Conservation (phyloP, 495 filamentous ascomycete genomes). For the Recurvomyces mirabilis region DNA sequence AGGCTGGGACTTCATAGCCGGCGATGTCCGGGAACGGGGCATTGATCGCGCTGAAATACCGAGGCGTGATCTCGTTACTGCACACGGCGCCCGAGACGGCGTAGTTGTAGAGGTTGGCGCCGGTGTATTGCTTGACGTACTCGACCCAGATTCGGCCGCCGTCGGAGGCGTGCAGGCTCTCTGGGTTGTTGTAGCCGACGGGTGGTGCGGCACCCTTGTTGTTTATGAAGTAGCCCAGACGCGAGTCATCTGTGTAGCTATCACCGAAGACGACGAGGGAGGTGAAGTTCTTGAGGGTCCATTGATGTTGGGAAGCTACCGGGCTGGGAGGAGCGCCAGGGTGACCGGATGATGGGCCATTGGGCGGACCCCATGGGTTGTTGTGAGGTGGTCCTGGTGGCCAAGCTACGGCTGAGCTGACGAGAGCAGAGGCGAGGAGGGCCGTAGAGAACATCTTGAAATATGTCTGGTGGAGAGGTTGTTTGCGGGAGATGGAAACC, state of each 20-base stretch:
- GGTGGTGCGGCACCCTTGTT: slow-evolving; percentile 51
- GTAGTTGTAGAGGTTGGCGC: slow-evolving; percentile 57
- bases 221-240: slow-evolving; percentile 47
- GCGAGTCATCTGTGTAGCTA: slow-evolving; percentile 63
- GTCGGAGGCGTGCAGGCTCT: slow-evolving; percentile 36
- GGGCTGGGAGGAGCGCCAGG: too few species aligned
- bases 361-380: too few species aligned
- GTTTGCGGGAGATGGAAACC: too few species aligned
- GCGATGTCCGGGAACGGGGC: slow-evolving; percentile 48
- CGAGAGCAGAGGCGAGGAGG: too few species aligned
- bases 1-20: slow-evolving; percentile 60
- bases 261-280: slow-evolving; percentile 54
- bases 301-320: slow-evolving; percentile 9
- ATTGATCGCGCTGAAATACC: slow-evolving; percentile 38
- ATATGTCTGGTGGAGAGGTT: too few species aligned
- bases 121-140: slow-evolving; percentile 43
- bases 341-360: too few species aligned
- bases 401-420: too few species aligned
- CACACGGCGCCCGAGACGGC: slow-evolving; percentile 60
- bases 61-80: slow-evolving; percentile 51
- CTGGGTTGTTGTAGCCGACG: slow-evolving; percentile 40
- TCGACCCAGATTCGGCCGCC: slow-evolving; percentile 61
- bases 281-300: slow-evolving; percentile 37
- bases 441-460: too few species aligned
- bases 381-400: too few species aligned